Evolutionary conservation across 768 basidiomycete species (phyloP), one percentile per base, ranked within the genome.

Genomic region (Collybia mongolica): DNA sequence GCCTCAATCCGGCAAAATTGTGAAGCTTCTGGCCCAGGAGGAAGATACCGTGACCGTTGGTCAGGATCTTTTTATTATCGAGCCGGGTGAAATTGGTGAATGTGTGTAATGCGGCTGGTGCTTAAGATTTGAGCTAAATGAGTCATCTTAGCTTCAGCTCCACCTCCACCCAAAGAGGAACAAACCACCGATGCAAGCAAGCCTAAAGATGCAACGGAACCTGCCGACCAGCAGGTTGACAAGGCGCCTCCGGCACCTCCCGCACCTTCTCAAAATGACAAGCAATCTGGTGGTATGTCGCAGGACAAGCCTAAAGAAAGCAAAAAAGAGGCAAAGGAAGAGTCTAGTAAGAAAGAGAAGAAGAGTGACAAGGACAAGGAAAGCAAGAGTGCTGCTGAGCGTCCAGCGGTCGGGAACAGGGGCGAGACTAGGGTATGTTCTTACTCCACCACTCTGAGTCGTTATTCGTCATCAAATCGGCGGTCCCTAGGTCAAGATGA

Each of bases 31-130:
- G 24, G 93, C 87, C 39, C 81, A 79, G 37, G 96, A 98, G 69
- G 96, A 99, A 60, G 90, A 93, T 60, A 97, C 94, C 18, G 96
- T 98, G 52, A 76, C 83, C 6, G 93, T 98, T 35, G 96, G 96
- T 24, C 93, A 98, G 69, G 96, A 98, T 63, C 77, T 98, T 44
- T 90, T 98, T 72, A 79, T 85, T 60, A 82, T 98, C 51, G 96
- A 98, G 62, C 81, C 87, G 19, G 95, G 94, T 54, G 86, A 84
- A 59, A 77, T 59, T 37, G 76, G 70, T 42, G 76, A 72, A 56
- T 68, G 80, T 79, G 61, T 53, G 79, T 70, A 47, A 57, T 45
- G 38, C 32, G 2, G 11, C 11, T 32, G 32, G 32, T 32, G 51
- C 39, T 36, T 41, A 19, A 19, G 28, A 29, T 20, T 52, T 15